Evolutionary conservation across 345 rosid genomes (phyloP).

Genomic region (Eucalyptus marginata): DNA sequence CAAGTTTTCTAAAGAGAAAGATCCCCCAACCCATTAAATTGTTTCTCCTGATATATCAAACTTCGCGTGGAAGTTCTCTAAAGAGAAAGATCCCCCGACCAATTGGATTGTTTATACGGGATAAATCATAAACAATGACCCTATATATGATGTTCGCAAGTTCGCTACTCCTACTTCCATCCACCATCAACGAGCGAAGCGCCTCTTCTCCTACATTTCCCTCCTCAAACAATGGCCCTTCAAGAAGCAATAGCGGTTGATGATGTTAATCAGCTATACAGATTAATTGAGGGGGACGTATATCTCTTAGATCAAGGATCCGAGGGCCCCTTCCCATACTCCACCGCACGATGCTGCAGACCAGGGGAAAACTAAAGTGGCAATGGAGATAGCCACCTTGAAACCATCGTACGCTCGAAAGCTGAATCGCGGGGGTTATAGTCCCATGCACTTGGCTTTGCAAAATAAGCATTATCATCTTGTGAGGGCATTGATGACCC

Average conservation of each 20-base stretch:
- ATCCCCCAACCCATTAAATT: too few relatives aligned
- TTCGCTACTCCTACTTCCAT: background rate
- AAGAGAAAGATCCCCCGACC: too few relatives aligned
- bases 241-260: background rate
- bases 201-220: background rate
- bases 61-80: too few relatives aligned
- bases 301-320: background rate
- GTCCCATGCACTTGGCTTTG: background rate
- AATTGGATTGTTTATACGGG: too few relatives aligned
- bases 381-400: background rate
- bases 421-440: background rate
- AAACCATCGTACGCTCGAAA: fast-evolving
- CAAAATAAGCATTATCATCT: too few relatives aligned
- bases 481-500: too few relatives aligned
- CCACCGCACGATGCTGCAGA: background rate
- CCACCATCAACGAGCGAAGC: background rate
- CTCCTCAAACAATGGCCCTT: background rate
- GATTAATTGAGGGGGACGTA: background rate
- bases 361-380: background rate
- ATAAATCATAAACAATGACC: background rate
- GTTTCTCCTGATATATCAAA: too few relatives aligned
- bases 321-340: background rate
- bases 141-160: background rate
- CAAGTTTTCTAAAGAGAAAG: too few relatives aligned
- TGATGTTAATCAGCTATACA: background rate